phyloP scores from a whole-genome alignment of 306 rosid species.

The Glycine latifolia region DNA sequence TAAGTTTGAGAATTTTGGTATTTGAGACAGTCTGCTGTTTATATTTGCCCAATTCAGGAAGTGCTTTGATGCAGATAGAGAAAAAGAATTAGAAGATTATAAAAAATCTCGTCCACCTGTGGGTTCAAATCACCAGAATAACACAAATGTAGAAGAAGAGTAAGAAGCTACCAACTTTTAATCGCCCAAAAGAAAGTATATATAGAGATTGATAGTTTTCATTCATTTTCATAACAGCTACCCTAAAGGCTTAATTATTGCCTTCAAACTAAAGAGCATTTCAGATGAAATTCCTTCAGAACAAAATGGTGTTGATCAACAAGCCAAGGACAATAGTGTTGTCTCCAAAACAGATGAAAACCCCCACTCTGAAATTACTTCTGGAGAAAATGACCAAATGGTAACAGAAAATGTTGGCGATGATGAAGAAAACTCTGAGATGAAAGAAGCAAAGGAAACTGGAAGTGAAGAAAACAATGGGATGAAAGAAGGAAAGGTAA shows the following conservation, averaged over 20 bases:
- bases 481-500: constrained; percentile 52
- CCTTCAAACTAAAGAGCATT: constrained; percentile 65
- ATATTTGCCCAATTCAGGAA: constrained; percentile 61
- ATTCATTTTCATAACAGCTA: constrained; percentile 65
- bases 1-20: not conserved
- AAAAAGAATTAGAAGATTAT: constrained; percentile 58
- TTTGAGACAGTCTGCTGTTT: constrained; percentile 27
- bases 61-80: constrained; percentile 80
- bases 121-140: constrained; percentile 53
- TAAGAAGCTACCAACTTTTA: constrained; percentile 47
- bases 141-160: constrained; percentile 57
- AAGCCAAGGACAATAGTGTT: constrained; percentile 39
- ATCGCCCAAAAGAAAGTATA: not conserved
- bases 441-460: constrained; percentile 55
- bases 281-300: constrained; percentile 55
- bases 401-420: constrained; percentile 42
- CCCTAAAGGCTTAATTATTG: constrained; percentile 86
- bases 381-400: constrained; percentile 43
- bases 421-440: constrained; percentile 43
- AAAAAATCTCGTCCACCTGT: constrained; percentile 57
- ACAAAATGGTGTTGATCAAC: constrained; percentile 50
- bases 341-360: constrained; percentile 48
- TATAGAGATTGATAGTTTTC: constrained; percentile 18
- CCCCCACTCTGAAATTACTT: constrained; percentile 32
- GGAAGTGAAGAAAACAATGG: constrained; percentile 47